Base-by-base conservation (phyloP, 352 stramenopile species). In the Phytophthora sojae region DNA sequence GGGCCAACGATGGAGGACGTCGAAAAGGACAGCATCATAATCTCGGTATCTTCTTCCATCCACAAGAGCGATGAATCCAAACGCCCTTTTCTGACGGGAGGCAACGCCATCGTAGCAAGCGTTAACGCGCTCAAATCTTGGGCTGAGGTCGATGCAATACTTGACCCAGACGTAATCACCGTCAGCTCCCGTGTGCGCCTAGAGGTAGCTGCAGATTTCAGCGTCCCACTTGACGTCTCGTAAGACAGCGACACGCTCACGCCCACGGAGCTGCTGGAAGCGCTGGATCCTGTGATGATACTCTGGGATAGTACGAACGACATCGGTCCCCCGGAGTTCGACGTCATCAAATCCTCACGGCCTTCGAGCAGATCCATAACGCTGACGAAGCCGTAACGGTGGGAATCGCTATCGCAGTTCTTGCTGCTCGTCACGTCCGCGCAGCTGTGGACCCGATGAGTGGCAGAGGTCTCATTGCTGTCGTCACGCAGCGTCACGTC, bases 21-120 rank as follows among this genome's bases (percentile, higher is more conserved):
- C 23, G 85, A 83, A 59, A 95, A 93, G 11, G 88, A 95, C 19
- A 95, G n/a, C 57, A 88, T 89, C 26, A 89, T 68, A 23, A 87
- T 79, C 19, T 83, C 74, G 5, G 81, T 84, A 61, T 94, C 79
- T 35, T 84, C 74, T 61, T 94, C 85, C 26, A 95, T 76, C 88
- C 88, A 95, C 3, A 95, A 21, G 29, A 95, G 68, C 29, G 88
- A 95, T 14, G 88, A 91, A 63, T 94, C 78, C 37, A 94, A 62
- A 0, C 75, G 69, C 2, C 82, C 85, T 23, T 61, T 57, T 52
- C 73, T 58, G 53, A 86, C 80, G 54, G 59, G 30, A 1, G 87
- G 82, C 25, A 89, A 62, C 12, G 77, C 64, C 85, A 93, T 92
- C 0, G 82, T 85, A 8, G 84, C 84, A 4, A 95, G 81, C 61